Base-by-base conservation (phyloP, 2,329 filamentous ascomycete genomes). In the Apiospora rasikravindrae region DNA sequence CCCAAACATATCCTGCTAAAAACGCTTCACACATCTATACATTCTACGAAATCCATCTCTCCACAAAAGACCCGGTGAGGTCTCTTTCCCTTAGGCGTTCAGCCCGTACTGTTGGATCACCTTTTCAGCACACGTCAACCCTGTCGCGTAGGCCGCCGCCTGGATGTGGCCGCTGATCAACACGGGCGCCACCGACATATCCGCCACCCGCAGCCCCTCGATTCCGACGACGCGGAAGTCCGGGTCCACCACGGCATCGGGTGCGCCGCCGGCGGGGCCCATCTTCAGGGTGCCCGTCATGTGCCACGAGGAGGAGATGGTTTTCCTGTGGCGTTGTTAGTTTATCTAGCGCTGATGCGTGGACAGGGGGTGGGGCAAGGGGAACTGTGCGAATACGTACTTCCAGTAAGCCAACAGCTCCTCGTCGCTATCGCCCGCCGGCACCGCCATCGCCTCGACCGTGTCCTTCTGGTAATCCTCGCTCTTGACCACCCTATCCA, bases 241-340 rank as follows among this genome's bases (percentile, higher is more conserved):
- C 0, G 75, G 81, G 76, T 90, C 87, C 8, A 90, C 87, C 40
- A 82, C 86, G 0, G 85, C 84, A 45, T 84, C 82, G 0, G 72
- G 71, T 0, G 53, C 29, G 10, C 86, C 84, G 1, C 77, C 82
- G 0, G 71, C 51, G 73, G 80, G 84, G 0, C 89, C 89, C 89
- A 91, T 91, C 77, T 86, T 86, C 8, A 83, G 84, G 0, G 89
- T 91, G 0, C 88, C 86, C 0, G 83, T 87, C 85, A 86, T 89
- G 77, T 88, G 88, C 86, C 84, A 90, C 71, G 81, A 87, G 2
- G 84, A 87, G 42, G 78, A 82, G 24, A 83, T 80, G 33, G 79
- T 85, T 40, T 84, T 78, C 70, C 79, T 81, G 7, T n/a, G 4
- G 8, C 37, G 10, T 42, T n/a, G n/a, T 51, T 51, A 51, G 2